Evolutionary conservation across 2,329 filamentous ascomycete species (phyloP).

Genomic region (Zymoseptoria ardabiliae): DNA sequence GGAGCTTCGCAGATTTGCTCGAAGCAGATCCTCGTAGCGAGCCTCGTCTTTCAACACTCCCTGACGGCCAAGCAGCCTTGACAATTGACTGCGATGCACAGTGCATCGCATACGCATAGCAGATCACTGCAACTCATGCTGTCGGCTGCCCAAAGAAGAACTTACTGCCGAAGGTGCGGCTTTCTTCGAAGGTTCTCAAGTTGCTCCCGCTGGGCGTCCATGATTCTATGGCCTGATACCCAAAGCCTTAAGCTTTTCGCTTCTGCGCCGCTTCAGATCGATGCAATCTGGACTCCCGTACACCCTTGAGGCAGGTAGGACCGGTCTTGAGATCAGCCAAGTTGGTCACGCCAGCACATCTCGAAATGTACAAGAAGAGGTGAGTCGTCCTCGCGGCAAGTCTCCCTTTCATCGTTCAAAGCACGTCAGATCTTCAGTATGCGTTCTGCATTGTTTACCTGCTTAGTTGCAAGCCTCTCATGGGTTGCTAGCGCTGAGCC

Average conservation of each 20-base stretch:
- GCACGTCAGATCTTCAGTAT: neutral
- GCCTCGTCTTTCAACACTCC: too few relatives aligned
- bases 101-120: too few relatives aligned
- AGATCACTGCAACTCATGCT: too few relatives aligned
- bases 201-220: neutral
- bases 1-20: too few relatives aligned
- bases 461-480: neutral
- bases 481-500: neutral
- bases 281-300: neutral
- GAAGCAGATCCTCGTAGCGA: too few relatives aligned
- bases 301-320: neutral
- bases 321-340: neutral
- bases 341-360: too few relatives aligned
- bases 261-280: neutral
- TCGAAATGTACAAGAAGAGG: neutral
- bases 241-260: neutral
- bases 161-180: too few relatives aligned
- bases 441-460: neutral
- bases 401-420: neutral
- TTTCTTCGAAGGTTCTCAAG: neutral
- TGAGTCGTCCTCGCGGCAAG: neutral
- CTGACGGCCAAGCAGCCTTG: too few relatives aligned
- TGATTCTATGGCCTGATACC: neutral
- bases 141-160: too few relatives aligned
- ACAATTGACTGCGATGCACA: too few relatives aligned